phyloP scores from a whole-genome alignment of 78 protist genomes.

The Dictyostelium brefeldianum region DNA sequence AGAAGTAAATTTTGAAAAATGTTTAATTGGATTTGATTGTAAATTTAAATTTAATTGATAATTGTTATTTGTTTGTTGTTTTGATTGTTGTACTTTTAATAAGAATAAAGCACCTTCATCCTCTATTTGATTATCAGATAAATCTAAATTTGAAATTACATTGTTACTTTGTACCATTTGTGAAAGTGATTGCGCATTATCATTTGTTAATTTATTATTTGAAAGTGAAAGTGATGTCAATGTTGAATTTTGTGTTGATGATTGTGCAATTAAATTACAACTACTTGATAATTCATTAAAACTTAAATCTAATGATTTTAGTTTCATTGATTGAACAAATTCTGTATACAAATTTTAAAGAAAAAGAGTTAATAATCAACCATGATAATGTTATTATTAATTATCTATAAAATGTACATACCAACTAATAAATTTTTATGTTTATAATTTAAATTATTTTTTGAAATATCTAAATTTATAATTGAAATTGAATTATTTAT shows the following conservation, averaged over 20 bases:
- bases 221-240: constrained; percentile 10
- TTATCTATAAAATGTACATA: background rate
- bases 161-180: constrained; percentile 48
- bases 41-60: constrained; percentile 2
- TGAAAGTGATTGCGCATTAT: constrained; percentile 62
- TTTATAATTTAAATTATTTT: constrained; percentile 20
- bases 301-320: constrained; percentile 46
- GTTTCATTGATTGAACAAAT: constrained; percentile 70
- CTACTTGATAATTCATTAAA: constrained; percentile 20
- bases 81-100: constrained; percentile 14
- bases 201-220: constrained; percentile 34
- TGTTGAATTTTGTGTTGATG: constrained; percentile 34
- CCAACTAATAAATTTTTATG: constrained; percentile 56
- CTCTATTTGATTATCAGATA: constrained; percentile 51
- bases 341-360: background rate
- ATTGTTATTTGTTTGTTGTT: background rate
- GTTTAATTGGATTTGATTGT: constrained; percentile 10
- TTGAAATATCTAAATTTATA: constrained; percentile 26
- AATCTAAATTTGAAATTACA: constrained; percentile 23
- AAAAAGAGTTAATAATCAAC: background rate
- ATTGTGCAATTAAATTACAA: constrained; percentile 55
- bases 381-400: background rate
- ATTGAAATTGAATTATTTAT: constrained; percentile 45
- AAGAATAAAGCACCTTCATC: constrained; percentile 63
- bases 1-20: constrained; percentile 20